Base-by-base conservation (phyloP, 1,139 yeast genomes). In the Candida albicans region DNA sequence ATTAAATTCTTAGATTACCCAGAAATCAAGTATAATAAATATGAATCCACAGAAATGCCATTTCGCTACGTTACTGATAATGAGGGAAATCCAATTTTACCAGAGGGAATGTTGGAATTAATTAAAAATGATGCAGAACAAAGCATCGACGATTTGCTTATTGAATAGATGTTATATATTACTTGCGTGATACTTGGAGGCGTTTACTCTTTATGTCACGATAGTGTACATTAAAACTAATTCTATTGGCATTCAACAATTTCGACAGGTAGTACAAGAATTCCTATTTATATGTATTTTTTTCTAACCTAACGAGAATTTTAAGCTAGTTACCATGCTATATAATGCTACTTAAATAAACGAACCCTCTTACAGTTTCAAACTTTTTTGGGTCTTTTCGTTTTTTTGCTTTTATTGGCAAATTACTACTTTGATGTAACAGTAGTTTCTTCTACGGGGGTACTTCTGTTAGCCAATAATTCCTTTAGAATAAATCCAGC, bases 1-100 rank as follows among this genome's bases (percentile, higher is more conserved):
- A 88, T 93, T 48, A 77, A 79, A 45, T 91, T 88, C 61, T 81
- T 91, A 49, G 98, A 93, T 62, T 90, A 88, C 60, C 99, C 99
- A 2, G 98, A 91, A 65, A 85, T 93, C 53, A 80, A 89, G 60
- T 91, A 87, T 69, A 85, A 75, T 67, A 85, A 84, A 62, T 81
- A 87, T 59, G 98, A 93, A 64, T 87, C 96, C 6, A 90, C 96
- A 0, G 97, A 93, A 61, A 93, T 93, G 99, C 99, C 99, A 2
- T 93, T 93, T 69, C 75, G 98, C 59, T 93, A 93, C 57, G 85
- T 93, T 27, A 68, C 83, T 45, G 84, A 83, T 52, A 70, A 66
- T 3, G 57, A 76, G 1, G 81, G 81, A 3, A 75, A 76, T 50
- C 98, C 98, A 1, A 86, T 93, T 15, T 73, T 93, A 58, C 99